phyloP scores from a whole-genome alignment of 2,329 filamentous ascomycete species.

The Dactylellina drechsleri region DNA sequence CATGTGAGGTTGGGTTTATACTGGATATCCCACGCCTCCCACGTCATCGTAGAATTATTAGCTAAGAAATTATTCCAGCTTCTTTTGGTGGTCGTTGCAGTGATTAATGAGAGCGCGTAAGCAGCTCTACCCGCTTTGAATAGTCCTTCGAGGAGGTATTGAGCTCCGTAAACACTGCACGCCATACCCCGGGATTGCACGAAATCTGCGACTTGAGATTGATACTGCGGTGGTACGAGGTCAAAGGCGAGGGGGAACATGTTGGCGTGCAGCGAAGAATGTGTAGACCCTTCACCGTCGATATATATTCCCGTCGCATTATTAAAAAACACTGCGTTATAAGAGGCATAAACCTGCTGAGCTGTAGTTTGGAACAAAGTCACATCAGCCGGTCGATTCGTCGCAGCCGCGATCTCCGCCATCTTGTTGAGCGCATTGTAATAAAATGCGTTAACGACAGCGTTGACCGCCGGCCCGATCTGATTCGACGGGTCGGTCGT shows the following conservation, averaged over 20 bases:
- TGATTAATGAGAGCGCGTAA: slow-evolving; percentile 25
- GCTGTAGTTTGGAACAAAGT: slow-evolving; percentile 13
- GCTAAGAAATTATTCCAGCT: slow-evolving; percentile 30
- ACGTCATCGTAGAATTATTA: slow-evolving; percentile 26
- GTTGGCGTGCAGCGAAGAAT: slow-evolving; percentile 34
- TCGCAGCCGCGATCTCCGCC: slow-evolving; percentile 18
- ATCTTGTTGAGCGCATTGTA: slow-evolving; percentile 26
- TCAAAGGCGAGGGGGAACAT: slow-evolving; percentile 32
- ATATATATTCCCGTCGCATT: slow-evolving; percentile 6
- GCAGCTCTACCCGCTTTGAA: slow-evolving; percentile 16
- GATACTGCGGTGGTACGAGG: slow-evolving; percentile 18
- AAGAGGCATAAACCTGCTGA: slow-evolving; percentile 14
- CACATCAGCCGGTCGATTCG: neutral
- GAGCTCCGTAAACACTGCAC: slow-evolving; percentile 30
- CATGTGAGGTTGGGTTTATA: slow-evolving; percentile 30
- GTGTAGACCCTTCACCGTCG: slow-evolving; percentile 22
- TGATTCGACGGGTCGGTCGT: neutral
- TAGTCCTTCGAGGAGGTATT: slow-evolving; percentile 29
- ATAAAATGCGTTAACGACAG: slow-evolving; percentile 33
- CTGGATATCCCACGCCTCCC: slow-evolving; percentile 30
- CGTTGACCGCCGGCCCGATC: slow-evolving; percentile 20
- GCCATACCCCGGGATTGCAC: slow-evolving; percentile 33
- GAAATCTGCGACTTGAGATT: slow-evolving; percentile 17
- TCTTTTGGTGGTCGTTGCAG: neutral
- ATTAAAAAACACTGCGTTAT: slow-evolving; percentile 26